Percentiles rank a stretch among this genome's conserved stretches.
phyloP scores from a whole-genome alignment of 1,284 basidiomycete genomes.

The Cutaneotrichosporon sp. region DNA sequence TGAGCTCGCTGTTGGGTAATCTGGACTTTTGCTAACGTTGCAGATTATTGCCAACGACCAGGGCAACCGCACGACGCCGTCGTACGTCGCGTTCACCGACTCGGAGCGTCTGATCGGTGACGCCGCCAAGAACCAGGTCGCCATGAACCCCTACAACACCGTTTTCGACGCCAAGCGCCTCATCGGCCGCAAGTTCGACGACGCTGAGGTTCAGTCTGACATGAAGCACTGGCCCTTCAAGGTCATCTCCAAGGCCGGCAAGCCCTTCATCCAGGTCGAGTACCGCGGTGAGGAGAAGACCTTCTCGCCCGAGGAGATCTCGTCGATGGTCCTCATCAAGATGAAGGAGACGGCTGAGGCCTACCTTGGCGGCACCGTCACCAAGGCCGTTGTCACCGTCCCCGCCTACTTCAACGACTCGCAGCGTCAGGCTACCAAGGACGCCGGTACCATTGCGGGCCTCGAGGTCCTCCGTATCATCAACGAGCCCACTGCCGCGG shows the following conservation, averaged over 20 bases:
- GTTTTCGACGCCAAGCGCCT: conserved; percentile 88
- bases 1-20: too few relatives aligned
- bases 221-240: conserved; percentile 95
- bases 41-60: conserved; percentile 59
- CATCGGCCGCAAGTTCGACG: conserved; percentile 80
- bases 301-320: conserved; percentile 56
- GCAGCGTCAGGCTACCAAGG: conserved; percentile 98
- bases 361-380: conserved; percentile 93
- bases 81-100: conserved; percentile 90
- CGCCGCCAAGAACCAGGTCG: conserved; percentile 63
- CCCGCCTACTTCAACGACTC: conserved; percentile 99
- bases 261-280: conserved; percentile 84
- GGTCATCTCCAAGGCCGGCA: conserved; percentile 74
- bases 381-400: conserved; percentile 96
- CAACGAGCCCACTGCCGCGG: conserved; percentile 98
- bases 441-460: conserved; percentile 95
- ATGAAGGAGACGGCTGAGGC: conserved; percentile 99
- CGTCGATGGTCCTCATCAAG: conserved; percentile 91
- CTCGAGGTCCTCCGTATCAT: conserved; percentile 96
- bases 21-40: neutral
- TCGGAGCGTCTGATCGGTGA: conserved; percentile 70
- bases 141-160: conserved; percentile 59
- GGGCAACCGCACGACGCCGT: conserved; percentile 94
- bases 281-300: conserved; percentile 90
- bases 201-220: conserved; percentile 63